A percentile compares a stretch with the other conserved stretches of the same genome.
Evolutionary conservation across 2,329 filamentous ascomycete genomes (phyloP).

Genomic region (Myriosclerotinia scirpicola): DNA sequence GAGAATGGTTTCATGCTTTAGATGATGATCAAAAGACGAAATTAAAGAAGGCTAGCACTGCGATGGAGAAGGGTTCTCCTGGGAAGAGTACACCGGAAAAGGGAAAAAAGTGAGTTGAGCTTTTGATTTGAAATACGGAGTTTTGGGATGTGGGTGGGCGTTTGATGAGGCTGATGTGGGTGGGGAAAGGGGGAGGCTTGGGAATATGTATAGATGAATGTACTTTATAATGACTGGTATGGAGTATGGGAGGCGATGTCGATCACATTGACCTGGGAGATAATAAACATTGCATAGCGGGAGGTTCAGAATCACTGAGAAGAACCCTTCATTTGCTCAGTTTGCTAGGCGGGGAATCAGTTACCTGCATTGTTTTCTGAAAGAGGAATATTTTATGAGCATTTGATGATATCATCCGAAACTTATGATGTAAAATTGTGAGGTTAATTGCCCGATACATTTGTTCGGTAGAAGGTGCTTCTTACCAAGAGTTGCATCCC

Average conservation of each 20-base stretch:
- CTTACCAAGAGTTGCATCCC: no score
- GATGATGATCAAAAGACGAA: constrained; percentile 39
- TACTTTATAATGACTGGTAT: not conserved
- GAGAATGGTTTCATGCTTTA: constrained; percentile 48
- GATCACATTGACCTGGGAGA: no score
- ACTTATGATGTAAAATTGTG: no score
- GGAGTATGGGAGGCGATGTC: not conserved
- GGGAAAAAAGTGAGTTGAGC: constrained; percentile 4
- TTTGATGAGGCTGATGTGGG: not conserved
- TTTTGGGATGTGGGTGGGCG: not conserved
- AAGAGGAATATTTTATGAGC: no score
- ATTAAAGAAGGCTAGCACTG: constrained; percentile 1
- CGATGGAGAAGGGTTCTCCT: not conserved
- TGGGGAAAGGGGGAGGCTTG: not conserved
- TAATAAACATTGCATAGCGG: no score
- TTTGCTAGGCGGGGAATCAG: no score
- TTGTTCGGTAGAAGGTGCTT: no score
- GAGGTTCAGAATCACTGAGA: no score
- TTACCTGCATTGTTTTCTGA: no score
- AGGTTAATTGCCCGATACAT: no score
- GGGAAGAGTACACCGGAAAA: constrained; percentile 14
- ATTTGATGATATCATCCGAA: no score
- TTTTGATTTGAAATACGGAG: not conserved
- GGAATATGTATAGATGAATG: constrained; percentile 2
- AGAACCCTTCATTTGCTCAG: no score